Evolutionary conservation across 148 eudicot species (phyloP).

Genomic region (Spergularia bocconei): DNA sequence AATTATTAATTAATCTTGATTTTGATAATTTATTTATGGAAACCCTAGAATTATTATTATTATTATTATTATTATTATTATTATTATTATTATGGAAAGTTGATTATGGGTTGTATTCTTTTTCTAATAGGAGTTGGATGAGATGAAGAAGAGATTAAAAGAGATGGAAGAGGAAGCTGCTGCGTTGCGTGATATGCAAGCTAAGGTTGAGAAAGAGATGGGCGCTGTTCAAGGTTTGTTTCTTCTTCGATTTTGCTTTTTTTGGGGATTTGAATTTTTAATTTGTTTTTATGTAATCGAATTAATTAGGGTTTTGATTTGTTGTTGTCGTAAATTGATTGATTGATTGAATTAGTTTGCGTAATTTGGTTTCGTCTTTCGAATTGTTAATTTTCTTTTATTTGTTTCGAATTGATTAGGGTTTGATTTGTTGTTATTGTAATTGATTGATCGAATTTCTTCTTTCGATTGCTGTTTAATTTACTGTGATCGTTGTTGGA

Average conservation of each 20-base stretch:
- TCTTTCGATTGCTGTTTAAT: neutral
- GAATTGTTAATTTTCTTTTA: neutral
- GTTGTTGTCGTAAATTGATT: no score
- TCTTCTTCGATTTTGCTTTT: no score
- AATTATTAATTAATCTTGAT: neutral
- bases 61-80: neutral
- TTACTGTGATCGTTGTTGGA: neutral
- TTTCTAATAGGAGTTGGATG: slow-evolving; percentile 65
- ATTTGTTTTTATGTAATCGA: no score
- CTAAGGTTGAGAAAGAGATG: slow-evolving; percentile 95
- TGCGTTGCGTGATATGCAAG: slow-evolving; percentile 95
- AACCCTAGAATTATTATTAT: slow-evolving; percentile 15
- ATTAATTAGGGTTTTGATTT: no score
- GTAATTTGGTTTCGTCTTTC: neutral
- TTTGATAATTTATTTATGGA: neutral
- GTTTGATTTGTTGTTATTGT: no score
- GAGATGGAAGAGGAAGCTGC: slow-evolving; percentile 99
- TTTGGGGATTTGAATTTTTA: no score
- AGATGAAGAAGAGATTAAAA: slow-evolving; percentile 89
- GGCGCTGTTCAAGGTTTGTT: slow-evolving; percentile 76
- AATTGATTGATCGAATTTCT: neutral
- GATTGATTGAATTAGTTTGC: no score
- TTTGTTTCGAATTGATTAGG: neutral
- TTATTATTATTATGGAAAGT: neutral
- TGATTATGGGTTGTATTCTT: neutral